A percentile compares a stretch with the other conserved stretches of the same genome.
These are phyloP conservation scores for Funneliformis caledonium DNA, from an alignment of 371 early-diverging fungal genomes.

Conservation along the genomic window DNA sequence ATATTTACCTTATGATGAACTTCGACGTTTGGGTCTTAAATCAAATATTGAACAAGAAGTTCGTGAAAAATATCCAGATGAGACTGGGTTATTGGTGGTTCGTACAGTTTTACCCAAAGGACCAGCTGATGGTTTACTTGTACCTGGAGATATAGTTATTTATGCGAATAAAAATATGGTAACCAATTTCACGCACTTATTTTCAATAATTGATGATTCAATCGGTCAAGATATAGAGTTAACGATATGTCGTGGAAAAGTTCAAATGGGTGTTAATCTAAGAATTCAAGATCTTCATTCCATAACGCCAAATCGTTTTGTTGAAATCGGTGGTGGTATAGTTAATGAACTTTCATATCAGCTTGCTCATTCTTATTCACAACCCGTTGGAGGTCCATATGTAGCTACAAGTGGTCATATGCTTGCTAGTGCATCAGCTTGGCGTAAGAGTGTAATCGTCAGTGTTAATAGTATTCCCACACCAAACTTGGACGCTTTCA, in stretches of 20 bases:
- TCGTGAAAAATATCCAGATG: conserved; percentile 59
- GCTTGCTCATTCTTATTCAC: conserved; percentile 75
- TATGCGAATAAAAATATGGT: conserved; percentile 62
- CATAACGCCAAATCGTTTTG: conserved; percentile 69
- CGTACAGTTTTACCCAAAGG: conserved; percentile 72
- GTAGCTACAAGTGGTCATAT: conserved; percentile 76
- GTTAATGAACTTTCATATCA: conserved; percentile 87
- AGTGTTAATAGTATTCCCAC: conserved; percentile 73
- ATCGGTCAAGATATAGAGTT: conserved; percentile 66
- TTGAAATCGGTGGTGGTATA: conserved; percentile 88
- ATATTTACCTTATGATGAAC: conserved; percentile 65
- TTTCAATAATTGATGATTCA: conserved; percentile 66
- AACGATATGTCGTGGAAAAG: conserved; percentile 72
- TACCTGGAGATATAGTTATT: conserved; percentile 78
- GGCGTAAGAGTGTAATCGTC: conserved; percentile 67
- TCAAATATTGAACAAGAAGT: conserved; percentile 62
- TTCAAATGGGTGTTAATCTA: conserved; percentile 56
- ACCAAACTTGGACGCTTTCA: conserved; percentile 78
- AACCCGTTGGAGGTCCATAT: conserved; percentile 80
- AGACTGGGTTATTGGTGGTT: conserved; percentile 79
- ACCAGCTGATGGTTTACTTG: conserved; percentile 64
- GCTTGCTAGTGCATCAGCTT: conserved; percentile 61
- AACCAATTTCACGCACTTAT: conserved; percentile 71
- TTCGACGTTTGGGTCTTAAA: conserved; percentile 62
- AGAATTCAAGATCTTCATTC: conserved; percentile 77